These are phyloP conservation scores for Aureobasidium sp. DNA, from an alignment of 2,329 filamentous ascomycete genomes.

Conservation along the genomic window DNA sequence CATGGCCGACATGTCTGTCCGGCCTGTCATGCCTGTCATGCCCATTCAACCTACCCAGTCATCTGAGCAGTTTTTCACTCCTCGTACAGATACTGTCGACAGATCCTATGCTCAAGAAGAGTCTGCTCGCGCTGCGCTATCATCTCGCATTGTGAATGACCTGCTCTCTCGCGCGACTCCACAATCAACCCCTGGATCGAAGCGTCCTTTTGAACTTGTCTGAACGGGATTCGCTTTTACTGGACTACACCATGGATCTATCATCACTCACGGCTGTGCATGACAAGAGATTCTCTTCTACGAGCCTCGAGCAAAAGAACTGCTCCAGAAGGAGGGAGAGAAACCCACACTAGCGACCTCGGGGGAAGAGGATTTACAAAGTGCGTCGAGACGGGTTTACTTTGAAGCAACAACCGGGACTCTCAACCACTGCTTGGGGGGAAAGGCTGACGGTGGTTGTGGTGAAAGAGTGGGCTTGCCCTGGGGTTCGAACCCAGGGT, in stretches of 20 bases:
- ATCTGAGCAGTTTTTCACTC: background rate
- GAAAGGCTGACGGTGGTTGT: background rate
- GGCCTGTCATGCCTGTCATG: background rate
- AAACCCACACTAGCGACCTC: background rate
- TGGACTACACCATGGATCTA: background rate
- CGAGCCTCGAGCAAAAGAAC: background rate
- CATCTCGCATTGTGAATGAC: background rate
- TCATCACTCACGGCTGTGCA: background rate
- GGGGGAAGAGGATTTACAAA: background rate
- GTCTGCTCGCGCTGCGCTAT: background rate
- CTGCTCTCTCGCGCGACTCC: background rate
- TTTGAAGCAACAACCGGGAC: background rate
- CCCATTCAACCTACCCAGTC: background rate
- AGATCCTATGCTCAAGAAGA: background rate
- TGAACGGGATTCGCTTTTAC: background rate
- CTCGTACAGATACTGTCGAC: background rate
- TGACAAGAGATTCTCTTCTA: background rate
- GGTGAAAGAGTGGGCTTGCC: background rate
- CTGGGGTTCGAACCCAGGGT: background rate
- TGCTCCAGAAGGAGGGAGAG: background rate
- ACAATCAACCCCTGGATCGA: background rate
- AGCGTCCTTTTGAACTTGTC: constrained; percentile 13
- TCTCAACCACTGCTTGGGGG: background rate
- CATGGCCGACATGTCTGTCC: background rate
- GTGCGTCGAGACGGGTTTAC: background rate